These are phyloP conservation scores for Ascomycota sp. DNA, from an alignment of 2,329 filamentous ascomycete genomes.

Conservation along the genomic window DNA sequence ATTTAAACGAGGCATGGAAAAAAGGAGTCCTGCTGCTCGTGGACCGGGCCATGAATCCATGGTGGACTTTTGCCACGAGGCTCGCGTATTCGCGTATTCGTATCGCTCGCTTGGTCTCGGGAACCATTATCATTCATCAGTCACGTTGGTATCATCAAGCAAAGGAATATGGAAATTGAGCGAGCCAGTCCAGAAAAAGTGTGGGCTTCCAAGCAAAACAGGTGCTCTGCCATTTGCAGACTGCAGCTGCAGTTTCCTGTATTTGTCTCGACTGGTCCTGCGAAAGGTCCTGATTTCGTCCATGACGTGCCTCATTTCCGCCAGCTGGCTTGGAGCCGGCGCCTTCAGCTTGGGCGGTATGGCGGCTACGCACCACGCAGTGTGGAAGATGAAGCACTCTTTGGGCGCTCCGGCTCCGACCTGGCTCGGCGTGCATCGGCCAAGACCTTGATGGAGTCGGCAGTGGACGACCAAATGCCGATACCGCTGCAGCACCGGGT, in stretches of 20 bases:
- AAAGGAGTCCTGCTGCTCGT: no score
- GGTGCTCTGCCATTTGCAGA: slow-evolving; percentile 1
- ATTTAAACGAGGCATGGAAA: no score
- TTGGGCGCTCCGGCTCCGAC: slow-evolving; percentile 25
- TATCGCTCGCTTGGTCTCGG: no score
- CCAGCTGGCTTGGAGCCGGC: slow-evolving; percentile 11
- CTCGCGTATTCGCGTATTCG: no score
- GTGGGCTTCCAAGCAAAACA: slow-evolving; percentile 6
- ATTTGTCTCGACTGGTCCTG: slow-evolving; percentile 10
- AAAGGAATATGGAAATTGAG: no score
- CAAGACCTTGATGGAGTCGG: slow-evolving; percentile 15
- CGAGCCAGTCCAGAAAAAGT: slow-evolving; percentile 19
- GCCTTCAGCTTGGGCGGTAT: slow-evolving; percentile 11
- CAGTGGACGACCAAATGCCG: slow-evolving; percentile 19
- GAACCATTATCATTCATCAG: no score
- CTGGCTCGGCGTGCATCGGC: slow-evolving; percentile 26
- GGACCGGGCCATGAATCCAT: no score
- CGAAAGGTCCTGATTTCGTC: slow-evolving; percentile 19
- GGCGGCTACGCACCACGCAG: slow-evolving; percentile 29
- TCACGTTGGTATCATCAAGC: no score
- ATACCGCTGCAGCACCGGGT: slow-evolving; percentile 23
- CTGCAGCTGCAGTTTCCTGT: slow-evolving; percentile 4
- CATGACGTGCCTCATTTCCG: slow-evolving; percentile 21
- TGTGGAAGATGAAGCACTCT: slow-evolving; percentile 22
- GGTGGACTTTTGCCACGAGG: no score